These are phyloP conservation scores for Juncus inflexus DNA, from an alignment of 176 grass and related monocot species.

Conservation along the genomic window DNA sequence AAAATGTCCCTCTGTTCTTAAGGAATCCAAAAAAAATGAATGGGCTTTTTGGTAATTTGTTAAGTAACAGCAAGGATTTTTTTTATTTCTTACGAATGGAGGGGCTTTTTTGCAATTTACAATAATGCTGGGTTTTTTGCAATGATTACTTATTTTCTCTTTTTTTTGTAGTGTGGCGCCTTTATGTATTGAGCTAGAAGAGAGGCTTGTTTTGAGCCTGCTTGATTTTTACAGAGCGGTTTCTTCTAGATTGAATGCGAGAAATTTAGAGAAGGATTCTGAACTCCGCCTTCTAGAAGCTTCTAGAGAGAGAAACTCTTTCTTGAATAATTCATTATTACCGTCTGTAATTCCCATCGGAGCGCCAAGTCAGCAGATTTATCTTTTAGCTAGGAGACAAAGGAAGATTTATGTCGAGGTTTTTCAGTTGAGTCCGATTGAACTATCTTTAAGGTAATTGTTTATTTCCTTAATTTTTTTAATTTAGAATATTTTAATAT, in stretches of 20 bases:
- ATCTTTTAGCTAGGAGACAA: slow-evolving; percentile 84
- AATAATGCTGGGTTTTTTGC: no score
- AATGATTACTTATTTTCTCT: neutral
- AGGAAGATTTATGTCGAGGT: slow-evolving; percentile 85
- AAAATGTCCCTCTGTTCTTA: no score
- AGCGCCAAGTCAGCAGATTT: slow-evolving; percentile 92
- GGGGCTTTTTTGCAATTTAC: no score
- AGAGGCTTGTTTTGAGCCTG: slow-evolving; percentile 77
- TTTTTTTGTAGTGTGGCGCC: slow-evolving; percentile 59
- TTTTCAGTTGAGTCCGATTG: slow-evolving; percentile 75
- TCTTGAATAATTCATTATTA: slow-evolving; percentile 50
- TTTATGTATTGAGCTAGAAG: slow-evolving; percentile 88
- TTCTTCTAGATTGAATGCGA: slow-evolving; percentile 63
- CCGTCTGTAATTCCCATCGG: slow-evolving; percentile 81
- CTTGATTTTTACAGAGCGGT: slow-evolving; percentile 76
- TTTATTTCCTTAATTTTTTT: slow-evolving; percentile 11
- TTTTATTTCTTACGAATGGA: neutral
- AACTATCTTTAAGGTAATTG: slow-evolving; percentile 77
- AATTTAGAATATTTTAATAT: slow-evolving; percentile 18
- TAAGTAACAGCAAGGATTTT: neutral
- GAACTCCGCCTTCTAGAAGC: slow-evolving; percentile 48
- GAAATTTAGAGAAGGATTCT: slow-evolving; percentile 49
- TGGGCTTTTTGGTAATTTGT: neutral
- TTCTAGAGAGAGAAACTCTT: slow-evolving; percentile 39
- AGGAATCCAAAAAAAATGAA: no score